Percentiles rank a stretch among this genome's conserved stretches.
Conservation (phyloP, 495 filamentous ascomycete species). For the Elasticomyces elasticus region DNA sequence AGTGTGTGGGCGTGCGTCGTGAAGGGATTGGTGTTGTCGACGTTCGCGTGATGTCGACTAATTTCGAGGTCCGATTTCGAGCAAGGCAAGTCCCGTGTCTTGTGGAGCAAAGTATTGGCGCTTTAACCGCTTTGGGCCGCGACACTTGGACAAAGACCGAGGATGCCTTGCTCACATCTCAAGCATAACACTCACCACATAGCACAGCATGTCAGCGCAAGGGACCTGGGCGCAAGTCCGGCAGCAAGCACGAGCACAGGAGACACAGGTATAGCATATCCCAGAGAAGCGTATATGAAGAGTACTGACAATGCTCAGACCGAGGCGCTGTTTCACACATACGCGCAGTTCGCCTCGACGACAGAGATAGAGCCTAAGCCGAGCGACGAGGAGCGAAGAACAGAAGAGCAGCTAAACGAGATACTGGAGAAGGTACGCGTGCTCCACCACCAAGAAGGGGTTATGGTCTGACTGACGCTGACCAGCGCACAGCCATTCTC, state of each 20-base stretch:
- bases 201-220: conserved; percentile 7
- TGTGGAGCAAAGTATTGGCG: no score
- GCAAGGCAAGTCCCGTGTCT: no score
- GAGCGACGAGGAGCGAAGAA: conserved; percentile 70
- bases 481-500: conserved; percentile 71
- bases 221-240: conserved; percentile 77
- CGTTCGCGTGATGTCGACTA: conserved; percentile 3
- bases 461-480: neutral
- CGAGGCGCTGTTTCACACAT: conserved; percentile 85
- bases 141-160: no score
- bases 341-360: conserved; percentile 83
- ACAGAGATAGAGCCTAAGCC: conserved; percentile 71
- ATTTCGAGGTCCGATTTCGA: neutral
- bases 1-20: conserved; percentile 4
- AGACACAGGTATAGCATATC: conserved; percentile 65
- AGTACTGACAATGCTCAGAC: conserved; percentile 49
- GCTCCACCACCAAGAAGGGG: no score
- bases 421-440: conserved; percentile 63
- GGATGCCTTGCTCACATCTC: no score
- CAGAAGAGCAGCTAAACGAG: conserved; percentile 74
- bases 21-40: neutral
- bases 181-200: no score
- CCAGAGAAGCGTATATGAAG: neutral
- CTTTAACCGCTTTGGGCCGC: no score
- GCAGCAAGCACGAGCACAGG: conserved; percentile 80